These are phyloP conservation scores for Kuraishia piskuri DNA, from an alignment of 805 yeast species.

Conservation along the genomic window DNA sequence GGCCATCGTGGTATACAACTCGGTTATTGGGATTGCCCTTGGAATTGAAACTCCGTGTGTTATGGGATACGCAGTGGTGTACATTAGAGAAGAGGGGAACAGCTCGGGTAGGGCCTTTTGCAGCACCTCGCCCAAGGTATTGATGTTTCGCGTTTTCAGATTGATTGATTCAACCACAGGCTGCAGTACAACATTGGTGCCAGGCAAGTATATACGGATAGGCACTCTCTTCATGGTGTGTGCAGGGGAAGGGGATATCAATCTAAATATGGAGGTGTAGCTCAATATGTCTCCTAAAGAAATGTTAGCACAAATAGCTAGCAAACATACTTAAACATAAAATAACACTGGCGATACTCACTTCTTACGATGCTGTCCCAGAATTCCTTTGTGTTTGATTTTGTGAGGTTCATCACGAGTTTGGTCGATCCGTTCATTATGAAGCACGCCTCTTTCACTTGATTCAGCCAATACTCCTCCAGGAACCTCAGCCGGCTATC, in stretches of 20 bases:
- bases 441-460: constrained; percentile 73
- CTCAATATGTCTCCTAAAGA: constrained; percentile 7
- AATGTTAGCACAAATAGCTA: constrained; percentile 12
- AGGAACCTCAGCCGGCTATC: constrained; percentile 17
- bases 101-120: constrained; percentile 33
- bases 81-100: constrained; percentile 30
- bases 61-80: constrained; percentile 32
- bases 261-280: constrained; percentile 14
- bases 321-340: no score
- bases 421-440: constrained; percentile 72
- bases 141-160: constrained; percentile 6
- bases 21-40: constrained; percentile 31
- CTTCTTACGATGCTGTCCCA: constrained; percentile 43
- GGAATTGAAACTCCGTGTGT: constrained; percentile 51
- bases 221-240: constrained; percentile 33
- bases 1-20: constrained; percentile 33
- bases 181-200: constrained; percentile 25
- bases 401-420: constrained; percentile 69
- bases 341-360: no score
- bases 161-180: constrained; percentile 14
- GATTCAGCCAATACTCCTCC: constrained; percentile 60
- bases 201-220: constrained; percentile 34
- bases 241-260: constrained; percentile 17
- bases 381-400: constrained; percentile 44
- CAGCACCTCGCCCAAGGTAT: constrained; percentile 32